Evolutionary conservation across 1,139 yeast genomes (phyloP), one percentile per base, ranked within the genome.

Genomic region (Candida tetrigidarum): DNA sequence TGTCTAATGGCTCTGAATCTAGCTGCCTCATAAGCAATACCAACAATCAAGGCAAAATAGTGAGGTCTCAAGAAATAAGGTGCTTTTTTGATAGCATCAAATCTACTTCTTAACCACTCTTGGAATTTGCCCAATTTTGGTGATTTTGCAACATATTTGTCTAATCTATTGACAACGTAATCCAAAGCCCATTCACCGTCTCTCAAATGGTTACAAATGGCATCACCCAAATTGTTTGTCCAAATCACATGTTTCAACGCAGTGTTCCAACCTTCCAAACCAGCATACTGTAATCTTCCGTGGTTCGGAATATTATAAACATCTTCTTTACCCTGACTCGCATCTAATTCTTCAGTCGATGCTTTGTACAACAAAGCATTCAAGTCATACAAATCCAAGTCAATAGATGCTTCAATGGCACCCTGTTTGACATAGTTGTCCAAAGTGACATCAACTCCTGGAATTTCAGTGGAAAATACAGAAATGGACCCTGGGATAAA

Each of bases 401-500:
- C 75, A 14, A 66, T 49, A 0, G 95, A 81, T 0, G 96, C 95
- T 48, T 81, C 85, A 33, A 83, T 62, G 0, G 96, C 96, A 12
- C 96, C 96, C 25, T 76, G 67, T 54, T 84, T 80, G 16, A 88
- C 80, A 56, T 67, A 85, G 19, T 74, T 69, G 59, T 89, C 96
- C 40, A 90, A 66, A 3, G 76, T 72, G 2, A 55, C 53, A 49
- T 72, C 70, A n/a, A 69, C 77, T 7, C 75, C 74, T 45, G 86
- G 86, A 45, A 88, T 85, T 47, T 74, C 76, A 0, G 98, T 91
- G 34, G 84, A 77, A 56, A 89, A 78, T 2, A 93, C 85, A 0
- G 96, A 91, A 54, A 93, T 89, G 0, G 97, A 86, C 1, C 99
- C 99, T 42, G 88, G 95, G 2, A 93, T 90, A 64, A 93, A 92